These are phyloP conservation scores for Podaxis sp. DNA, from an alignment of 768 basidiomycete genomes.

Conservation along the genomic window DNA sequence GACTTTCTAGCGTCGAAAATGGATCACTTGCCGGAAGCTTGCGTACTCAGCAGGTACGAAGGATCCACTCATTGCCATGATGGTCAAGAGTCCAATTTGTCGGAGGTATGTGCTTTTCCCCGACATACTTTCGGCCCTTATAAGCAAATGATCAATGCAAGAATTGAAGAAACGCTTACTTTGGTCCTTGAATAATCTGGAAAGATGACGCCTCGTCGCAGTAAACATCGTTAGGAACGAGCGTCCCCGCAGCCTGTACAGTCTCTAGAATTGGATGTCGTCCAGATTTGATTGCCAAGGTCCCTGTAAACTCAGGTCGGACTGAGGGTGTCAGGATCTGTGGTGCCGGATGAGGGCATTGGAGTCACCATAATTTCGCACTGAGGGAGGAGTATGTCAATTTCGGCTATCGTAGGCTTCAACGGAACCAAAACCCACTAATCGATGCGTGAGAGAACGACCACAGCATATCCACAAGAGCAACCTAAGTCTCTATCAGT, in stretches of 20 bases:
- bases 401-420: slow-evolving; percentile 26
- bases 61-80: slow-evolving; percentile 90
- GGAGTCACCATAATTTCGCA: slow-evolving; percentile 46
- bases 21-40: slow-evolving; percentile 63
- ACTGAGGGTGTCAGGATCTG: slow-evolving; percentile 40
- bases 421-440: slow-evolving; percentile 36
- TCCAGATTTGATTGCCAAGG: slow-evolving; percentile 85
- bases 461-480: slow-evolving; percentile 87
- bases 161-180: slow-evolving; percentile 40
- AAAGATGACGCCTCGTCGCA: slow-evolving; percentile 83
- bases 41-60: slow-evolving; percentile 95
- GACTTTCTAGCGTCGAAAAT: background rate
- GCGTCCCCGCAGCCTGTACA: slow-evolving; percentile 60
- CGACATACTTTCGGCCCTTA: slow-evolving; percentile 42
- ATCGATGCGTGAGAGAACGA: slow-evolving; percentile 84
- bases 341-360: background rate
- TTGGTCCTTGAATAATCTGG: slow-evolving; percentile 90
- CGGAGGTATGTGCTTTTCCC: slow-evolving; percentile 94
- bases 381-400: slow-evolving; percentile 23
- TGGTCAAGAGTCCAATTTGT: slow-evolving; percentile 78
- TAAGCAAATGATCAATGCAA: background rate
- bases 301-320: slow-evolving; percentile 90
- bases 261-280: slow-evolving; percentile 87
- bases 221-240: slow-evolving; percentile 90
- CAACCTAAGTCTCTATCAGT: slow-evolving; percentile 50